Evolutionary conservation across 805 yeast species (phyloP).

Genomic region (Ogataea naganishii): DNA sequence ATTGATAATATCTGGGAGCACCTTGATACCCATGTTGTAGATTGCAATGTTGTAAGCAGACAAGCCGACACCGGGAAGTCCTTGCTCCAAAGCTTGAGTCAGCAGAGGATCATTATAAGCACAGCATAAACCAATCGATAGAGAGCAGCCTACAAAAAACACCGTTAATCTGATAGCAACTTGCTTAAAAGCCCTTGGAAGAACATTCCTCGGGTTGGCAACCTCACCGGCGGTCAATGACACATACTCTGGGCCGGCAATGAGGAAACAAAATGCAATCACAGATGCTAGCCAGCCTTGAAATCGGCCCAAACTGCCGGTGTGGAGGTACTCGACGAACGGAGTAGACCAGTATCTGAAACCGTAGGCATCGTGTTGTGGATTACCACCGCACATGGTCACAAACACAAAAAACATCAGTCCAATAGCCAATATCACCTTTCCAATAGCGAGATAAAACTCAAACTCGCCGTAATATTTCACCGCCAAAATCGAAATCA

Average conservation of each 20-base stretch:
- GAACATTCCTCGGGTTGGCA: conserved; percentile 35
- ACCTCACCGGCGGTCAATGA: conserved; percentile 40
- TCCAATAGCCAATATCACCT: conserved; percentile 34
- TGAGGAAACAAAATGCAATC: conserved; percentile 32
- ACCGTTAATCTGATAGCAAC: conserved; percentile 34
- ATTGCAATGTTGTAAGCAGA: conserved; percentile 43
- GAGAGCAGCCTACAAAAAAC: conserved; percentile 39
- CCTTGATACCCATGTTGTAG: conserved; percentile 32
- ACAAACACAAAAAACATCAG: conserved; percentile 34
- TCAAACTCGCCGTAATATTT: conserved; percentile 39
- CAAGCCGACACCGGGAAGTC: conserved; percentile 36
- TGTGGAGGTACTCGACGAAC: conserved; percentile 26
- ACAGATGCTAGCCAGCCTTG: conserved; percentile 35
- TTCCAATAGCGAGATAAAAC: conserved; percentile 36
- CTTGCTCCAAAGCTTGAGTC: conserved; percentile 21
- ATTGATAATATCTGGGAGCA: conserved; percentile 37
- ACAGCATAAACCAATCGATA: conserved; percentile 36
- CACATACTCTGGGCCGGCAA: conserved; percentile 43
- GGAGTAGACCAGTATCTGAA: conserved; percentile 25
- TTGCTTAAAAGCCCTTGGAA: conserved; percentile 39
- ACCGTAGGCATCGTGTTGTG: conserved; percentile 30
- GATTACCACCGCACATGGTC: conserved; percentile 46
- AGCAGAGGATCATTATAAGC: conserved; percentile 33
- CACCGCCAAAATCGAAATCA: conserved; percentile 36
- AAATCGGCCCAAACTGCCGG: conserved; percentile 36